A percentile compares a stretch with the other conserved stretches of the same genome.
Evolutionary conservation across 176 grass and related monocot genomes (phyloP).

Genomic region (Triticum urartu): DNA sequence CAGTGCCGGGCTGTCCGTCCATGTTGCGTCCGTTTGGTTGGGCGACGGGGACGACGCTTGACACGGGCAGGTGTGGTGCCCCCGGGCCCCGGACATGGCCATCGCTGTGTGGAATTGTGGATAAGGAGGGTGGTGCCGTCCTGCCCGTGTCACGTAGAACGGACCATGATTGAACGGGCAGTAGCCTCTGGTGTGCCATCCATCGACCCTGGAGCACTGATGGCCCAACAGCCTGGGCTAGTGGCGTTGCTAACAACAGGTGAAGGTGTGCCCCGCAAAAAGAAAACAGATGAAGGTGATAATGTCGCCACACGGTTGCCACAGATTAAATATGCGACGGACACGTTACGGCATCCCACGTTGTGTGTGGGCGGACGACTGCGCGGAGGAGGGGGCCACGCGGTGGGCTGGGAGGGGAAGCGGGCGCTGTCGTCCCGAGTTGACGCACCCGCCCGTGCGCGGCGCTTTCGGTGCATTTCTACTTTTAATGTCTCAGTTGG

Average conservation of each 20-base stretch:
- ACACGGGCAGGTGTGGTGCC: background rate
- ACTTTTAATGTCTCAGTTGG: no score
- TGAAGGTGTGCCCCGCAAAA: no score
- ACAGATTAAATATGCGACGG: background rate
- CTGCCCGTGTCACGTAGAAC: background rate
- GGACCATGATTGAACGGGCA: background rate
- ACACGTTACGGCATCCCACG: background rate
- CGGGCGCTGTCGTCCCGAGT: background rate
- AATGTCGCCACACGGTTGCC: background rate
- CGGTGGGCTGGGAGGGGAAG: background rate
- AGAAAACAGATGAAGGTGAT: background rate
- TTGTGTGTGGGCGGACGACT: no score
- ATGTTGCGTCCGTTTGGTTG: background rate
- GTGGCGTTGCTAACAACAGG: no score
- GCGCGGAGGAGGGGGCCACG: background rate
- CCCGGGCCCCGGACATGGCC: background rate
- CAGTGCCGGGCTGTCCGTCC: background rate
- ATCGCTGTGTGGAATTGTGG: background rate
- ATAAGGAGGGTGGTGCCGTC: background rate
- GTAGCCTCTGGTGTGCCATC: background rate
- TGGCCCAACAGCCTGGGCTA: background rate
- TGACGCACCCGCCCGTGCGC: background rate
- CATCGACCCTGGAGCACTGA: background rate
- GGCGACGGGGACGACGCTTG: background rate
- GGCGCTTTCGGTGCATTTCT: no score